These are phyloP conservation scores for Solanum megistacrolobum DNA, from an alignment of 257 asterid genomes.

Conservation along the genomic window DNA sequence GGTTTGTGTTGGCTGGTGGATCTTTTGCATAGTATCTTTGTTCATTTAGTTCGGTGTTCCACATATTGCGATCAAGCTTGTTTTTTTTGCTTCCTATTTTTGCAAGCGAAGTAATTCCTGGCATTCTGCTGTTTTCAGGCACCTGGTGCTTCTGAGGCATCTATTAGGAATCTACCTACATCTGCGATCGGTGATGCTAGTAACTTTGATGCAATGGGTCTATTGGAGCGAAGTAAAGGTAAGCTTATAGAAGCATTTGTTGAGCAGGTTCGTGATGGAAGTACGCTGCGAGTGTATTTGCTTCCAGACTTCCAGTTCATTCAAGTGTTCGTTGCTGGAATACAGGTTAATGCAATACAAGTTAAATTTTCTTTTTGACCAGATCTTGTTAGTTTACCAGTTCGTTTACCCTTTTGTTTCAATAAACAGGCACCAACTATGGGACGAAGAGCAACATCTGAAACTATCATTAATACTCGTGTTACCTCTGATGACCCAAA, in stretches of 20 bases:
- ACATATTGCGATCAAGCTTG: background rate
- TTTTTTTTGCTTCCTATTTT: background rate
- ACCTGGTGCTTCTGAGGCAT: slow-evolving; percentile 75
- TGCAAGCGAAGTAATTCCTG: background rate
- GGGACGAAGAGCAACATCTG: slow-evolving; percentile 71
- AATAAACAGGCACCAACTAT: slow-evolving; percentile 73
- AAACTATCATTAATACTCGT: slow-evolving; percentile 31
- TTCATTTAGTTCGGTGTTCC: background rate
- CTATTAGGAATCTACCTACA: slow-evolving; percentile 35
- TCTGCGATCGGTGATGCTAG: slow-evolving; percentile 17
- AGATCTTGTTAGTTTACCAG: background rate
- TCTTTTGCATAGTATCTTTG: background rate
- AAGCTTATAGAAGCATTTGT: slow-evolving; percentile 87
- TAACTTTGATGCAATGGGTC: slow-evolving; percentile 70
- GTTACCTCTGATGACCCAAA: slow-evolving; percentile 48
- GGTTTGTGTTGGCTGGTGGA: background rate
- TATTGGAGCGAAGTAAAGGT: slow-evolving; percentile 65
- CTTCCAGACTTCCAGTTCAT: slow-evolving; percentile 89
- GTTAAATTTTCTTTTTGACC: background rate
- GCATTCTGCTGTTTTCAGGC: slow-evolving; percentile 27
- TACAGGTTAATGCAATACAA: slow-evolving; percentile 44
- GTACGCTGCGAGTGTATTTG: slow-evolving; percentile 84
- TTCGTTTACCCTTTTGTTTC: background rate
- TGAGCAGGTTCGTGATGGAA: slow-evolving; percentile 94
- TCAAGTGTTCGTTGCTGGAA: slow-evolving; percentile 87